phyloP scores from a whole-genome alignment of 768 basidiomycete species.

The Russula sp. region DNA sequence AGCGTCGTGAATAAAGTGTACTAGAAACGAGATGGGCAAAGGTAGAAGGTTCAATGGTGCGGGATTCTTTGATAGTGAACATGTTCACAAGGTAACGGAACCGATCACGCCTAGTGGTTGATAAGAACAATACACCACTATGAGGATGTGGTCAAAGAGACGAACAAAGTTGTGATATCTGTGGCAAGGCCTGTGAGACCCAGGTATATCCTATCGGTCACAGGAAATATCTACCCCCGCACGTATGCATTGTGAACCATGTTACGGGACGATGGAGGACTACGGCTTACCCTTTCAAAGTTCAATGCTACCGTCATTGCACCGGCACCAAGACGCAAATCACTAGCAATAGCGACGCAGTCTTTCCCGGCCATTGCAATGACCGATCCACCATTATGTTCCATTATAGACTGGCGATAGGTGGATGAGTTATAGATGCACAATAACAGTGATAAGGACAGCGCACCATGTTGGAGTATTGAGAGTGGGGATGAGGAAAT shows the following conservation, averaged over 20 bases:
- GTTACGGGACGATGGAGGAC: not conserved
- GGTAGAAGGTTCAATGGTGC: slow-evolving; percentile 92
- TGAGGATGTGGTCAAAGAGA: not conserved
- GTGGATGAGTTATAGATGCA: not conserved
- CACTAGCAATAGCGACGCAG: slow-evolving; percentile 97
- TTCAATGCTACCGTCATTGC: slow-evolving; percentile 81
- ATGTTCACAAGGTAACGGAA: slow-evolving; percentile 95
- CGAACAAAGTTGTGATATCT: slow-evolving; percentile 87
- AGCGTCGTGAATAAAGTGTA: slow-evolving; percentile 92
- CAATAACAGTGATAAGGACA: not conserved
- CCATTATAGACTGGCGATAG: slow-evolving; percentile 70
- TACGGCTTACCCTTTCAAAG: slow-evolving; percentile 76
- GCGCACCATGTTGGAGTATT: slow-evolving; percentile 16
- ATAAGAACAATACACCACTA: not conserved
- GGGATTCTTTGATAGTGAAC: slow-evolving; percentile 99
- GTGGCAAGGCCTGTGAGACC: slow-evolving; percentile 91
- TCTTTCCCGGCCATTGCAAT: slow-evolving; percentile 99
- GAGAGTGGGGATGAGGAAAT: not conserved
- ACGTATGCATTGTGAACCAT: slow-evolving; percentile 16
- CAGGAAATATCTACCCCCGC: slow-evolving; percentile 72
- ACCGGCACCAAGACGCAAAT: slow-evolving; percentile 85
- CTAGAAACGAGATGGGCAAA: slow-evolving; percentile 94
- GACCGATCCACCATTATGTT: slow-evolving; percentile 95
- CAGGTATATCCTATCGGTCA: slow-evolving; percentile 86
- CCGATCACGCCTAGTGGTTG: slow-evolving; percentile 60